phyloP scores from a whole-genome alignment of 169 alveolate genomes.

The Plasmodium malariae region DNA sequence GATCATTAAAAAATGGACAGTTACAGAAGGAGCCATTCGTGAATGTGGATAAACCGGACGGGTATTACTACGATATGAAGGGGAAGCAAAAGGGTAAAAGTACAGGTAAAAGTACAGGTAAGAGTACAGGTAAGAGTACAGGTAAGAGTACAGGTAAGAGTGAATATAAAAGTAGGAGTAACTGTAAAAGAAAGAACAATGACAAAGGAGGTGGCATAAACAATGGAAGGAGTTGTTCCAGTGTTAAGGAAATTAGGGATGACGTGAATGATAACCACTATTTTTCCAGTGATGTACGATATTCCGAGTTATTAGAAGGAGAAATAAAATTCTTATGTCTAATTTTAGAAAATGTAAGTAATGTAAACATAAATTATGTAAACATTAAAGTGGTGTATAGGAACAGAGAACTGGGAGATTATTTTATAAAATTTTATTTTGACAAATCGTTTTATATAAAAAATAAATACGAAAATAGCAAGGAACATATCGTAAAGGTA shows the following conservation, averaged over 20 bases:
- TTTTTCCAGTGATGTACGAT: constrained; percentile 58
- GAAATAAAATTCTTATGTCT: constrained; percentile 71
- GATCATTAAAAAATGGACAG: no score
- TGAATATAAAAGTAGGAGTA: neutral
- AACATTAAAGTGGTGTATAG: constrained; percentile 41
- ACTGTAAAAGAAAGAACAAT: neutral
- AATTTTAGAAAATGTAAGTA: constrained; percentile 36
- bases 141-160: neutral
- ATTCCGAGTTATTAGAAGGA: constrained; percentile 69
- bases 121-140: neutral
- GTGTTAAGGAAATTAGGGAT: neutral
- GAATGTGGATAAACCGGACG: no score
- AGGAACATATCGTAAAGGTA: neutral
- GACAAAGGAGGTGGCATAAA: neutral
- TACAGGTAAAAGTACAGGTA: neutral
- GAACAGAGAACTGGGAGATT: constrained; percentile 5
- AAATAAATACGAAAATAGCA: neutral
- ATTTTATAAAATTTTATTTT: constrained; percentile 56
- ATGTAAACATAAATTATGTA: constrained; percentile 37
- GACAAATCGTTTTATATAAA: constrained; percentile 49
- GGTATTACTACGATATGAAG: neutral
- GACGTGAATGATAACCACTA: constrained; percentile 21
- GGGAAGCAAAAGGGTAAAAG: neutral
- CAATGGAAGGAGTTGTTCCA: no score
- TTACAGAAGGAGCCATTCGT: no score